Evolutionary conservation across 345 rosid genomes (phyloP).

Genomic region (Citrus trifoliata): DNA sequence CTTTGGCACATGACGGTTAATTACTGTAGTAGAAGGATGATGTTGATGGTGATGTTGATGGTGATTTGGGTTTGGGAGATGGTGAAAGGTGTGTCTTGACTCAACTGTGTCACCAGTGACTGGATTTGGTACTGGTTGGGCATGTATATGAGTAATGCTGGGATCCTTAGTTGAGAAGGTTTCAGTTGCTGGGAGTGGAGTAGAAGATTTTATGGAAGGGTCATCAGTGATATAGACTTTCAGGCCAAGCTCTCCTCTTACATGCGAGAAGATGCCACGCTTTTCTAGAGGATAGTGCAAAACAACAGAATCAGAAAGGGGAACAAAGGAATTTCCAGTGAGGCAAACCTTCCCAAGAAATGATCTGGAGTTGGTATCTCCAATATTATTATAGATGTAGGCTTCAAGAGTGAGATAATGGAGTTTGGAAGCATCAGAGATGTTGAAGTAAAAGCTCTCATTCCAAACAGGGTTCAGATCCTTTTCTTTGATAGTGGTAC

Average conservation of each 20-base stretch:
- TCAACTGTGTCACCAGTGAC: constrained; percentile 25
- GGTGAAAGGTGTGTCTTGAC: constrained; percentile 63
- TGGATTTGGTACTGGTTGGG: constrained; percentile 8
- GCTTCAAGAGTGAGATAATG: constrained; percentile 77
- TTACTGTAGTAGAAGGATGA: constrained; percentile 39
- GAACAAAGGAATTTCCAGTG: constrained; percentile 81
- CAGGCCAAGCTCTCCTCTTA: constrained; percentile 91
- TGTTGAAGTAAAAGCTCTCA: constrained; percentile 95
- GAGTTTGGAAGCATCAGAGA: constrained; percentile 78
- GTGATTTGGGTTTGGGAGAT: constrained; percentile 71
- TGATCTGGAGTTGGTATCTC: constrained; percentile 61
- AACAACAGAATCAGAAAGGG: constrained; percentile 82
- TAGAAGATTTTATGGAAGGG: constrained; percentile 63
- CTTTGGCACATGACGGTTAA: constrained; percentile 59
- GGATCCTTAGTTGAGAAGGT: constrained; percentile 23
- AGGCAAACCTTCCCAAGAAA: constrained; percentile 90
- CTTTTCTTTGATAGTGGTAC: constrained; percentile 81
- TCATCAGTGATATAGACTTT: constrained; percentile 80
- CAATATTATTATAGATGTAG: constrained; percentile 54
- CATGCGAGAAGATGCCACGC: constrained; percentile 87
- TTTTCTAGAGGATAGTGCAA: constrained; percentile 87
- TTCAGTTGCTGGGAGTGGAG: constrained; percentile 34
- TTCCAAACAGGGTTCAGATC: constrained; percentile 96
- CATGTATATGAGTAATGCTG: constrained; percentile 14
- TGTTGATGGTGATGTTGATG: constrained; percentile 41